Evolutionary conservation across 2,329 filamentous ascomycete genomes (phyloP), one percentile per base, ranked within the genome.

Genomic region (Myriosclerotinia scirpicola): DNA sequence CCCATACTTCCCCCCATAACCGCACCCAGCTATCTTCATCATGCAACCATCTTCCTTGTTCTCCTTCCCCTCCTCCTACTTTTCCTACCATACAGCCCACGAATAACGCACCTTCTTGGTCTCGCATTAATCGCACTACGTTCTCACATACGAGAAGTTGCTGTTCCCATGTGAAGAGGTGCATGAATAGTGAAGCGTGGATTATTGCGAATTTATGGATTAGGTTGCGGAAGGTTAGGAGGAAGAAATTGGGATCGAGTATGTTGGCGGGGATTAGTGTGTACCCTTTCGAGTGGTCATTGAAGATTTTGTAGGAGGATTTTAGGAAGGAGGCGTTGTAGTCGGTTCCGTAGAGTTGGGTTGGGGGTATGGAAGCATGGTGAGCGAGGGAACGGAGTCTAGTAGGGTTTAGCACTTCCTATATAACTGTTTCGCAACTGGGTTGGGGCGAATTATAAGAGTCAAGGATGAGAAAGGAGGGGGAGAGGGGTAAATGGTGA

Each of bases 291-390:
- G 15, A 20, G 6, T n/a, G 17, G 78, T 81, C 79, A 2, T 72
- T 72, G 70, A 80, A 80, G 5, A 80, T 70, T 1, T 78, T 75
- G 34, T 77, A 79, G 1, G 78, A 77, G 0, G 78, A 67, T 20
- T 77, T 72, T 9, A 78, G 69, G 66, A 78, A 79, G 14, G 74
- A 73, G 11, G 72, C 17, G 75, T 71, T 55, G 14, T 71, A 53
- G 54, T 80, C 79, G 3, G 71, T 70, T 36, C 76, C 79, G 46
- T 73, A 77, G 42, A 77, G 70, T 20, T 75, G 22, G 66, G 68
- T 14, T 67, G 74, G 56, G 1, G 76, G 75, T 0, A 75, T 76
- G 3, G 77, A 77, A 40, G 79, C 77, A 26, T 74, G 69, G 30
- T 74, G 67, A 17, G 70, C 70, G 20, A 80, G 71, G 15, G 77